These are phyloP conservation scores for Metschnikowia drakensbergensis DNA, from an alignment of 805 yeast species.

Conservation along the genomic window DNA sequence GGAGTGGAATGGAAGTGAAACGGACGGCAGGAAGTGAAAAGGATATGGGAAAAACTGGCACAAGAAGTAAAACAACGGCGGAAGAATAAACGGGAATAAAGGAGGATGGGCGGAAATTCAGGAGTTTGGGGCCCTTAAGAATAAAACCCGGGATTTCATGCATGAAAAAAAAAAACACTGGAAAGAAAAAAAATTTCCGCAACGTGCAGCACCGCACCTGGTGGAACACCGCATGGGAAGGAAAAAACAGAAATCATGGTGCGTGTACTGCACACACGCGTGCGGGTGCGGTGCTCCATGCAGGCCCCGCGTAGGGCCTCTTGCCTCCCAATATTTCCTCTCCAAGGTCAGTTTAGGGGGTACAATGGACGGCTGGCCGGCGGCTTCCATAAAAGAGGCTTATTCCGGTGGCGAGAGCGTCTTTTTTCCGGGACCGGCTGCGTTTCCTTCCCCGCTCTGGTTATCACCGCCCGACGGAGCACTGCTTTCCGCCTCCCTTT, in stretches of 20 bases:
- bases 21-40: too few relatives aligned
- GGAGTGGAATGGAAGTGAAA: neutral
- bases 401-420: neutral
- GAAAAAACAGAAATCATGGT: neutral
- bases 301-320: neutral
- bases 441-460: too few relatives aligned
- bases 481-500: too few relatives aligned
- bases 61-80: neutral
- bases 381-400: neutral
- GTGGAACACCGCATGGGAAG: neutral
- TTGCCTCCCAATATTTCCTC: neutral
- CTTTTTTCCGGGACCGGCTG: neutral
- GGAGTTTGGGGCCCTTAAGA: slow-evolving; percentile 1
- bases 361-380: neutral
- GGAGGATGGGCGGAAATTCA: neutral
- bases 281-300: neutral
- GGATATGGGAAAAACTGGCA: too few relatives aligned
- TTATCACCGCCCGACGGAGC: too few relatives aligned
- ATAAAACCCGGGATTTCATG: neutral
- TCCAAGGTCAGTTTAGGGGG: neutral
- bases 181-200: neutral
- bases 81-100: too few relatives aligned
- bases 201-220: neutral
- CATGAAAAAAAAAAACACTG: slow-evolving; percentile 1
- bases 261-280: neutral